Evolutionary conservation across 2,329 filamentous ascomycete species (phyloP), one percentile per base, ranked within the genome.

Genomic region (Mycogone perniciosa): DNA sequence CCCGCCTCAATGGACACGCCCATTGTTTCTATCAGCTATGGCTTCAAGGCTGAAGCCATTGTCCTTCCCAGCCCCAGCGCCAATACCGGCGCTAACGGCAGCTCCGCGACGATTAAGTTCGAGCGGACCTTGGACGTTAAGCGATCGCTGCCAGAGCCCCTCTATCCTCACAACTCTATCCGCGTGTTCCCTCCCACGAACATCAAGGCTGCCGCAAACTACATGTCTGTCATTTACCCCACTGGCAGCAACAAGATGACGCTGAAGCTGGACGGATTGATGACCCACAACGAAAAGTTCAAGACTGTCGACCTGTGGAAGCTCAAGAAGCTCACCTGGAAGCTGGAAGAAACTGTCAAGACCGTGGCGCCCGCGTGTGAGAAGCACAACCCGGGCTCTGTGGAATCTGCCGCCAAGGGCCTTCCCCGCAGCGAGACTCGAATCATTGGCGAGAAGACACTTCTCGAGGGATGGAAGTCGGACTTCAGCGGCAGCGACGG

Each of bases 121-220:
- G 78, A 81, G 55, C 81, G 83, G 61, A 78, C 79, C 7, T 74
- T 97, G 41, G 76, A 84, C 50, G 79, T 97, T 59, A 85, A 85
- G 71, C 88, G 92, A 55, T 87, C 90, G 33, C 81, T 97, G 29
- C 77, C 72, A 6, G 71, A 86, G 48, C 82, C 88, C 3, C 87
- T 89, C 44, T 77, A 80, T 48, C 89, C 95, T 54, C 92, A 95
- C 70, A 85, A 91, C 70, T 95, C 88, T 11, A 84, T 96, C 56
- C 89, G 92, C 63, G 88, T 97, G 63, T 99, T 99, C 71, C 93
- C 92, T 44, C 92, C 93, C 0, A 99, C 93, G 59, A 93, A 95
- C 71, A 85, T 99, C 62, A 91, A 89, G 58, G 88, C 89, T 52
- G 85, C 84, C 62, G 86, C 93, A 56, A 84, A 89, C 61, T 85